phyloP scores from a whole-genome alignment of 2,329 filamentous ascomycete genomes.

The Macrophomina tecta region DNA sequence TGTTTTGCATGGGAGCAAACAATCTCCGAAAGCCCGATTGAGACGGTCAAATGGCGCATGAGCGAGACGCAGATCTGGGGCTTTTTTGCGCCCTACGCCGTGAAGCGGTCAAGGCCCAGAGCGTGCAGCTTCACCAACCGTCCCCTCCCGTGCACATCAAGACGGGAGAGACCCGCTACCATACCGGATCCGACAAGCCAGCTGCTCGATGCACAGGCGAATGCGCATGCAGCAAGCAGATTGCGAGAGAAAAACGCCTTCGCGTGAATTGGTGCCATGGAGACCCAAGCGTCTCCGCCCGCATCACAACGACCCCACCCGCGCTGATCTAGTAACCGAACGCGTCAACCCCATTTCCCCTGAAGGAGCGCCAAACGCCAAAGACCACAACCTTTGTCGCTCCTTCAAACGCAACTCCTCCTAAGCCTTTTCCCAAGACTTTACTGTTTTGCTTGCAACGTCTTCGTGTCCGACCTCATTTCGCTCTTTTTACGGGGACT shows the following conservation, averaged over 20 bases:
- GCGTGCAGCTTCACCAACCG: neutral
- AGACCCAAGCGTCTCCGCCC: conserved; percentile 8
- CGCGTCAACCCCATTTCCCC: conserved; percentile 15
- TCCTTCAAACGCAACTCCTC: conserved; percentile 5
- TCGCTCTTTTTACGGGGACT: conserved; percentile 2
- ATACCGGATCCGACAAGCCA: neutral
- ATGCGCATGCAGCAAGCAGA: neutral
- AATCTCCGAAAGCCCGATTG: conserved; percentile 5
- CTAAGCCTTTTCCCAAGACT: conserved; percentile 17
- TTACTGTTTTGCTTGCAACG: neutral
- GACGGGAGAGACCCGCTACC: neutral
- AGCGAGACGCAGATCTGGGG: conserved; percentile 3
- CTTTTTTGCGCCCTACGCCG: neutral
- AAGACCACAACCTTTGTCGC: neutral
- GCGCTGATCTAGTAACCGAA: conserved; percentile 1
- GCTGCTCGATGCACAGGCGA: neutral
- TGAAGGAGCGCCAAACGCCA: neutral
- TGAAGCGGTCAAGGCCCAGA: neutral
- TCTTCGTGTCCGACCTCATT: conserved; percentile 13
- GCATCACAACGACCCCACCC: neutral
- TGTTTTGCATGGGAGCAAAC: neutral
- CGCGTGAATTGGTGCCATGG: conserved; percentile 9
- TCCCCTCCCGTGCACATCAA: too few relatives aligned
- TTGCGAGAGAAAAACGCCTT: neutral
- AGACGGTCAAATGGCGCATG: neutral